phyloP scores from a whole-genome alignment of 345 rosid species.

The Sonneratia alba region DNA sequence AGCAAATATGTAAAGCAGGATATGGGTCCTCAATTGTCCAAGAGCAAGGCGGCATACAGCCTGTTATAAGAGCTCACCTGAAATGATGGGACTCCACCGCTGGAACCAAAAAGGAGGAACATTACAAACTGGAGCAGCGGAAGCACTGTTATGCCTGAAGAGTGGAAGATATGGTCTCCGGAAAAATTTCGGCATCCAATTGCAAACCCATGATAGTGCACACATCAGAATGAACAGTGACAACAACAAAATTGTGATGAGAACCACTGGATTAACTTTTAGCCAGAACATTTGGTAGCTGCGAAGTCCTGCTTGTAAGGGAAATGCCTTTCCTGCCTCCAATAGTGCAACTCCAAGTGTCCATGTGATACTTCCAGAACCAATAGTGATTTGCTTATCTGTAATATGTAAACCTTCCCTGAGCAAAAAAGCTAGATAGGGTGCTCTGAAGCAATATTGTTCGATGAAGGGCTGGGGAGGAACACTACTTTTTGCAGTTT shows the following conservation, averaged over 20 bases:
- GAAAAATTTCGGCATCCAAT: conserved; percentile 60
- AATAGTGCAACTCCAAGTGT: conserved; percentile 88
- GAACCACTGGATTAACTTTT: conserved; percentile 58
- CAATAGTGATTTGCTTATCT: conserved; percentile 62
- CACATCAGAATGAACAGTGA: conserved; percentile 65
- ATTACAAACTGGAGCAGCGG: conserved; percentile 58
- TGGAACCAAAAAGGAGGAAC: conserved; percentile 69
- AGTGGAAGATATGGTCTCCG: conserved; percentile 69
- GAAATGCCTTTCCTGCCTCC: conserved; percentile 75
- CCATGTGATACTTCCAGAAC: conserved; percentile 97
- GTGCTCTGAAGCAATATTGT: conserved; percentile 98
- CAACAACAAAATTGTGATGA: conserved; percentile 41
- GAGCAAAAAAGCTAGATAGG: conserved; percentile 67
- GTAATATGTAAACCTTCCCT: conserved; percentile 90
- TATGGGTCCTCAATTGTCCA: no score
- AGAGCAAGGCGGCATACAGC: no score
- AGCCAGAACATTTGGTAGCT: conserved; percentile 49
- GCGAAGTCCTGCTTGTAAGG: conserved; percentile 45
- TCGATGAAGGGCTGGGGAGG: conserved; percentile 93
- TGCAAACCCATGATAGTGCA: conserved; percentile 62
- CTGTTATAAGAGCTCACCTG: conserved; percentile 32
- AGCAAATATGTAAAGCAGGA: no score
- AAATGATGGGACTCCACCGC: conserved; percentile 79
- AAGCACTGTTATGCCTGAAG: conserved; percentile 53
- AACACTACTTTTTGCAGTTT: conserved; percentile 70